A percentile compares a stretch with the other conserved stretches of the same genome.
phyloP scores from a whole-genome alignment of 2,329 filamentous ascomycete species.

The Sarocladium brachiariae region DNA sequence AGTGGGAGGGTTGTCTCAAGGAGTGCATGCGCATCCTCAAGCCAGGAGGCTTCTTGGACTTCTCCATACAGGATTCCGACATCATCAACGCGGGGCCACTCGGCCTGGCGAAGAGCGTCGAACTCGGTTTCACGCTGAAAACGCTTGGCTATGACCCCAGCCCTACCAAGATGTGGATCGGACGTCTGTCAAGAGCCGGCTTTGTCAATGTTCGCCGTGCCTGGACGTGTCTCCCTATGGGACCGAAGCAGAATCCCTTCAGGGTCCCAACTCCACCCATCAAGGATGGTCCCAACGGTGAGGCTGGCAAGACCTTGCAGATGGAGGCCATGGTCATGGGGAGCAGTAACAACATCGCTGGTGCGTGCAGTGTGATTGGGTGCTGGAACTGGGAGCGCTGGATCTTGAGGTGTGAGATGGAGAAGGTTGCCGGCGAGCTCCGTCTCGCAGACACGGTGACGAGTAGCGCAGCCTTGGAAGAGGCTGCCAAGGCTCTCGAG shows the following conservation, averaged over 20 bases:
- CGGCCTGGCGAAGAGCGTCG: constrained; percentile 76
- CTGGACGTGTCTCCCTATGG: constrained; percentile 87
- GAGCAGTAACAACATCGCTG: constrained; percentile 64
- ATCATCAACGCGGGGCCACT: constrained; percentile 77
- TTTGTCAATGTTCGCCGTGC: constrained; percentile 77
- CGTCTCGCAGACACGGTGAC: constrained; percentile 47
- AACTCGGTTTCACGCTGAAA: constrained; percentile 86
- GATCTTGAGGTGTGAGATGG: constrained; percentile 80
- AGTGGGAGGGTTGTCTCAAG: constrained; percentile 77
- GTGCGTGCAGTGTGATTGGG: constrained; percentile 73
- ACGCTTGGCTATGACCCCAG: constrained; percentile 83
- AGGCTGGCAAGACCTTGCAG: constrained; percentile 38
- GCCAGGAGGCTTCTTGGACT: constrained; percentile 89
- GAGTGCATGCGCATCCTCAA: constrained; percentile 91
- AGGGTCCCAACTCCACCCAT: constrained; percentile 21
- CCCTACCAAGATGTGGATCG: constrained; percentile 75
- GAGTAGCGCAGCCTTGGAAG: constrained; percentile 41
- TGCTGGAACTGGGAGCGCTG: constrained; percentile 95
- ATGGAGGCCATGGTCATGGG: constrained; percentile 59
- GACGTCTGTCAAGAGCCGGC: constrained; percentile 64
- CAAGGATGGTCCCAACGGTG: constrained; percentile 31
- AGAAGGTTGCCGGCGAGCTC: constrained; percentile 65
- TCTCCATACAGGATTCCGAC: constrained; percentile 81
- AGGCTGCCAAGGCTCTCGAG: constrained; percentile 53
- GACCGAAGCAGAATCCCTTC: constrained; percentile 31